Evolutionary conservation across 768 basidiomycete species (phyloP), one percentile per base, ranked within the genome.

Genomic region (Floccularia luteovirens): DNA sequence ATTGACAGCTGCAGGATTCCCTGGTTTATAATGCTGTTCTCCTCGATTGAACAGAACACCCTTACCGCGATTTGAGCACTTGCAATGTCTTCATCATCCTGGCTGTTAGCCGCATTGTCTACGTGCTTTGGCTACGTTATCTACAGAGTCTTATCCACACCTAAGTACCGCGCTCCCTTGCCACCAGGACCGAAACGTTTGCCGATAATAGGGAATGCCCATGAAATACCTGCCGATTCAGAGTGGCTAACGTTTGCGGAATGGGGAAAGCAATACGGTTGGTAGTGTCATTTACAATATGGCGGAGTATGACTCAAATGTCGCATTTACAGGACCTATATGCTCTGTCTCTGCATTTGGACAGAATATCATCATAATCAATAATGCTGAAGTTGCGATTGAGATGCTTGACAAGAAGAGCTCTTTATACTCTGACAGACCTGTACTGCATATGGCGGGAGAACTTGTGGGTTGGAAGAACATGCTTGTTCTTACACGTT

Each of bases 371-470:
- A 53, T 81, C 27, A 57, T 82, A 32, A 46, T 82, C 21, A 79
- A 77, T 49, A 72, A 68, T 10, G 63, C 62, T 16, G 63, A 66
- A 49, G 49, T 63, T 14, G 75, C 76, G n/a, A 55, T 61, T 42
- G 75, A 80, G 38, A 66, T 83, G 60, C 63, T 82, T 36, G 78
- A 83, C 54, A 79, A 78, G 59, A 78, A 79, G 49, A 77, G 76
- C 44, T 63, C 73, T 20, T 67, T 74, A 31, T 82, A 82, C 53
- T 81, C 80, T 16, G 80, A 82, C 48, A 72, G 80, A n/a, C 80
- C 80, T 36, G 57, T 57, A 34, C 54, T 70, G 10, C 65, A 68
- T 41, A 71, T 74, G 73, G 74, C 64, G 24, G 75, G 73, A 22
- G 71, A 75, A 48, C 62, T 77, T 14, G 64, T 72, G 22, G 75